phyloP scores from a whole-genome alignment of 2,329 filamentous ascomycete genomes.

The Colletotrichum siamense region DNA sequence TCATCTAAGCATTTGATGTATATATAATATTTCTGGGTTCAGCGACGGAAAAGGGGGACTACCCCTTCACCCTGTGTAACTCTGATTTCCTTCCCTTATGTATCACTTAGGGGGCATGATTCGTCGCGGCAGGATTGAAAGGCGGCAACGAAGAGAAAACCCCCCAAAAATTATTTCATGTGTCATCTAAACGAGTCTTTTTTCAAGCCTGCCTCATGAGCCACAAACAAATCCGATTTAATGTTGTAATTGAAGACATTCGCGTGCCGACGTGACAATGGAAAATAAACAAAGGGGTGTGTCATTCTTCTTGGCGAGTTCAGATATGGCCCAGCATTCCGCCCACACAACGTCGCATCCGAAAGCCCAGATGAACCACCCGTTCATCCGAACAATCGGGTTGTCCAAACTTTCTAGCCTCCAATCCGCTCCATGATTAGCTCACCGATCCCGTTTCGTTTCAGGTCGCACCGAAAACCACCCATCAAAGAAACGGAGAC shows the following conservation, averaged over 20 bases:
- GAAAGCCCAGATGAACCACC: neutral
- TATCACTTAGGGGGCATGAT: neutral
- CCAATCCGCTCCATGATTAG: neutral
- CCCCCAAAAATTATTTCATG: neutral
- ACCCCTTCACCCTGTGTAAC: neutral
- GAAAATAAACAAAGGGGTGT: neutral
- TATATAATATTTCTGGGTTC: neutral
- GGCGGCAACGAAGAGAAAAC: neutral
- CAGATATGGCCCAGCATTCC: neutral
- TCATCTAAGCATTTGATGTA: neutral
- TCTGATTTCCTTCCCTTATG: neutral
- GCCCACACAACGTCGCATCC: neutral
- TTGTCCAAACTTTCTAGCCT: neutral
- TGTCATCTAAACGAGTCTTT: neutral
- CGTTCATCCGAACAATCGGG: neutral
- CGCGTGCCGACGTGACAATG: neutral
- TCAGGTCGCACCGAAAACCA: neutral
- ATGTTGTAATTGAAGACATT: neutral
- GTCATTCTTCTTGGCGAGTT: neutral
- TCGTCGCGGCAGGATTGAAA: neutral
- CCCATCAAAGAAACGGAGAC: neutral
- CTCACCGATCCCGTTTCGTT: neutral
- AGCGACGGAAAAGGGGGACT: neutral
- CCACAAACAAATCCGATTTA: neutral
- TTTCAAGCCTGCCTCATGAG: neutral